These are phyloP conservation scores for Thermoascus crustaceus DNA, from an alignment of 2,329 filamentous ascomycete species.

Conservation along the genomic window DNA sequence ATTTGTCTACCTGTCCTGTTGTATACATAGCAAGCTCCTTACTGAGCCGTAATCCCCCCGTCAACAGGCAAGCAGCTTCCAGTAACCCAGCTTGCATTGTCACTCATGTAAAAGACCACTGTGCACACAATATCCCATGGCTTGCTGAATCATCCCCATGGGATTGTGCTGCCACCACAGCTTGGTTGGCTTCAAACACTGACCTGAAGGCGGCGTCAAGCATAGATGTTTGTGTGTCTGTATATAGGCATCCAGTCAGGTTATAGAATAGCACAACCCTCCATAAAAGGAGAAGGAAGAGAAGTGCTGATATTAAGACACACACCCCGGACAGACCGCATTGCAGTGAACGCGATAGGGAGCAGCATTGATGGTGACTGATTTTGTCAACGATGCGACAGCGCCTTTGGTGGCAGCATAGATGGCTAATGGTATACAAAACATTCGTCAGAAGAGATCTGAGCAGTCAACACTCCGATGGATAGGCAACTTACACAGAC, in stretches of 20 bases:
- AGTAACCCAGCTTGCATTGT: slow-evolving; percentile 40
- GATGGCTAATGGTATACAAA: slow-evolving; percentile 16
- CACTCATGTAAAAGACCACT: slow-evolving; percentile 40
- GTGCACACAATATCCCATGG: slow-evolving; percentile 32
- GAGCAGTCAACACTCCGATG: neutral
- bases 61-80: slow-evolving; percentile 39
- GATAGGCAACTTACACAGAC: slow-evolving; percentile 16
- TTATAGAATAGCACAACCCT: no score
- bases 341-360: slow-evolving; percentile 35
- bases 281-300: no score
- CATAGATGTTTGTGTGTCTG: slow-evolving; percentile 5
- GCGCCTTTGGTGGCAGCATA: slow-evolving; percentile 44
- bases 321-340: slow-evolving; percentile 36
- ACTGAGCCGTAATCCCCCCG: slow-evolving; percentile 35
- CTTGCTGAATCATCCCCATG: no score
- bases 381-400: slow-evolving; percentile 39
- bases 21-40: no score
- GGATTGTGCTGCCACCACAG: no score
- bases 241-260: no score
- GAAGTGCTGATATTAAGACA: neutral
- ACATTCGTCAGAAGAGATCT: neutral
- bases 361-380: slow-evolving; percentile 39
- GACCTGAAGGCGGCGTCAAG: no score
- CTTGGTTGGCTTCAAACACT: no score
- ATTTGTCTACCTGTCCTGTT: no score